Base-by-base conservation (phyloP, 192 early-diverging fungal genomes). In the Phlyctochytrium planicorne region DNA sequence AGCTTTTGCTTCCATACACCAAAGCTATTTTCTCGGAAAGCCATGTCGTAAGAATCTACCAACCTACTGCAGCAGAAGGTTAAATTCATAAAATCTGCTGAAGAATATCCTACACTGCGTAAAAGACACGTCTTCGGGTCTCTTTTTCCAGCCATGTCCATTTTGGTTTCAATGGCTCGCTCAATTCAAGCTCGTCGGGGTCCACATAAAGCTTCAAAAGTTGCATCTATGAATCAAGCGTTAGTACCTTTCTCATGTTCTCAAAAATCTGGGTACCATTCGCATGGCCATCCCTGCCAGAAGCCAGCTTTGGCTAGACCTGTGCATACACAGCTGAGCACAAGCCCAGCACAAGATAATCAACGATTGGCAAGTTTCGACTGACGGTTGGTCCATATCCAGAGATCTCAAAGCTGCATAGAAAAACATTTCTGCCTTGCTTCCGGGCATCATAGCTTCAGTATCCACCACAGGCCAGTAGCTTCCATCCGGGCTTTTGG, bases 71-170 rank as follows among this genome's bases (percentile, higher is more conserved):
- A n/a, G n/a, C n/a, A n/a, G n/a, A n/a, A n/a, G n/a, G n/a, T n/a
- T n/a, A n/a, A n/a, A n/a, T n/a, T n/a, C n/a, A n/a, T n/a, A n/a
- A n/a, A n/a, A n/a, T n/a, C n/a, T n/a, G n/a, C n/a, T n/a, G n/a
- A n/a, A n/a, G n/a, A n/a, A n/a, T n/a, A n/a, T n/a, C n/a, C n/a
- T n/a, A 50, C 12, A 50, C 40, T 10, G n/a, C 40, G 40, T 10
- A 10, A 50, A 50, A 50, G n/a, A 50, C 40, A 10, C 40, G 10
- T n/a, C 40, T 10, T n/a, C 40, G 10, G 12, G 40, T 50, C 40
- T 50, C 40, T n/a, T n/a, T 50, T n/a, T 50, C 40, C n/a, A 50
- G 12, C 40, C 40, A 50, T n/a, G 40, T 50, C 40, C 40, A 50
- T 50, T n/a, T n/a, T n/a, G n/a, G n/a, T n/a, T n/a, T n/a, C n/a